Percentiles rank a stretch among this genome's conserved stretches.
Conservation (phyloP, 208 protist species). For the Trypanosoma platydactyli region DNA sequence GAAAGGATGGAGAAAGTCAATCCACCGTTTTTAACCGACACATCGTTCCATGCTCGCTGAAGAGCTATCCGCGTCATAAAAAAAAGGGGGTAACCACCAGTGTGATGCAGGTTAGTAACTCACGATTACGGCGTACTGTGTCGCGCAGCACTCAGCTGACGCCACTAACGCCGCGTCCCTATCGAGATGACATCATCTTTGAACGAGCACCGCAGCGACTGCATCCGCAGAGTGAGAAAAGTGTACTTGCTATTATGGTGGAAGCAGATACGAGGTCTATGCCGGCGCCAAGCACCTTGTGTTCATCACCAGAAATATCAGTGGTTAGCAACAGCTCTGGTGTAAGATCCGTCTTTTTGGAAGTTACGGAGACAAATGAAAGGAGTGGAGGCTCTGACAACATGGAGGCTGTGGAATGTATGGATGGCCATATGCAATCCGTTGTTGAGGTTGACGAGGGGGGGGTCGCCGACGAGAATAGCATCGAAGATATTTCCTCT, state of each 20-base stretch:
- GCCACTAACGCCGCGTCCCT: conserved; percentile 18
- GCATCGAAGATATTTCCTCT: not conserved
- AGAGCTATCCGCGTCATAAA: not conserved
- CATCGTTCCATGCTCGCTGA: conserved; percentile 28
- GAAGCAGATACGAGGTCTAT: not conserved
- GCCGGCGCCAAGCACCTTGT: not conserved
- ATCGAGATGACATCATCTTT: conserved; percentile 32
- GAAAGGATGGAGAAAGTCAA: not conserved
- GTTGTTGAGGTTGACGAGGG: not conserved
- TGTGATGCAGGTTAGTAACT: not conserved
- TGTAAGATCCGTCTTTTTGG: not conserved
- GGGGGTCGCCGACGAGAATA: not conserved
- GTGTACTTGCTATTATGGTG: not conserved
- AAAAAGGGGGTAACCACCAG: not conserved
- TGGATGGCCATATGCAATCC: conserved; percentile 9
- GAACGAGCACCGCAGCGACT: not conserved
- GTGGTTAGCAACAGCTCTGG: not conserved
- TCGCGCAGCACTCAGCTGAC: conserved; percentile 16
- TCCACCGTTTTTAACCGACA: conserved; percentile 12
- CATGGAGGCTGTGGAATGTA: conserved; percentile 3
- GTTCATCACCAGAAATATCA: not conserved
- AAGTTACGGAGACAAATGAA: not conserved
- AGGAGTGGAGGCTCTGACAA: conserved; percentile 2
- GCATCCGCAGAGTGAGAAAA: not conserved
- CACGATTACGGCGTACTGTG: not conserved